Conservation (phyloP, 208 protist species). For the Trypanosoma lewisi region DNA sequence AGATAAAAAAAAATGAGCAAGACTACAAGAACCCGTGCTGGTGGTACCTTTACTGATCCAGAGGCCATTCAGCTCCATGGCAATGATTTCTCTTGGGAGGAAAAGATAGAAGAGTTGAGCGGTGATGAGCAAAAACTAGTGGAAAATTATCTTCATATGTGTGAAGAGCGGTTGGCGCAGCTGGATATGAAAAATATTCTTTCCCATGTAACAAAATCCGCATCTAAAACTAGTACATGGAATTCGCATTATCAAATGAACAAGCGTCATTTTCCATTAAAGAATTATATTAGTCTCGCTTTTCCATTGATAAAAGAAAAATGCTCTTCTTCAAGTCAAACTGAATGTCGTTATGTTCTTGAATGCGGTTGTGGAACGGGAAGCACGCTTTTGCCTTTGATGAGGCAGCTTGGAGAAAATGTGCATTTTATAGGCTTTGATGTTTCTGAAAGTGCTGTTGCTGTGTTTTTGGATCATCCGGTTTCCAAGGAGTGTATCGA, state of each 20-base stretch:
- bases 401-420: constrained; percentile 42
- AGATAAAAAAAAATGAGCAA: background rate
- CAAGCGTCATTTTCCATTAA: constrained; percentile 71
- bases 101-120: constrained; percentile 41
- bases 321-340: constrained; percentile 7
- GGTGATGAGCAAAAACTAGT: constrained; percentile 28
- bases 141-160: constrained; percentile 31
- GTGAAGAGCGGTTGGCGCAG: constrained; percentile 1
- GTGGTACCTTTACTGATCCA: constrained; percentile 49
- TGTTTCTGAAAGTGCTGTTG: constrained; percentile 47
- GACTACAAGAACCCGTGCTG: constrained; percentile 25
- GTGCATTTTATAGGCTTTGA: constrained; percentile 69
- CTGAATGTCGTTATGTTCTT: constrained; percentile 35
- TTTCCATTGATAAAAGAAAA: constrained; percentile 57
- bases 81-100: constrained; percentile 65
- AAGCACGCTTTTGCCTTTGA: constrained; percentile 68
- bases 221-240: constrained; percentile 34
- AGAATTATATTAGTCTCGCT: constrained; percentile 78
- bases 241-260: constrained; percentile 50
- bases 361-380: constrained; percentile 78
- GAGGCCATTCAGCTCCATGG: constrained; percentile 61
- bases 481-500: constrained; percentile 34
- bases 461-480: constrained; percentile 39
- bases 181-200: background rate
- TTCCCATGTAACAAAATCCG: background rate